Percentiles rank a stretch among this genome's conserved stretches.
Conservation (phyloP, 768 basidiomycete genomes). For the Plicaturopsis crispa region DNA sequence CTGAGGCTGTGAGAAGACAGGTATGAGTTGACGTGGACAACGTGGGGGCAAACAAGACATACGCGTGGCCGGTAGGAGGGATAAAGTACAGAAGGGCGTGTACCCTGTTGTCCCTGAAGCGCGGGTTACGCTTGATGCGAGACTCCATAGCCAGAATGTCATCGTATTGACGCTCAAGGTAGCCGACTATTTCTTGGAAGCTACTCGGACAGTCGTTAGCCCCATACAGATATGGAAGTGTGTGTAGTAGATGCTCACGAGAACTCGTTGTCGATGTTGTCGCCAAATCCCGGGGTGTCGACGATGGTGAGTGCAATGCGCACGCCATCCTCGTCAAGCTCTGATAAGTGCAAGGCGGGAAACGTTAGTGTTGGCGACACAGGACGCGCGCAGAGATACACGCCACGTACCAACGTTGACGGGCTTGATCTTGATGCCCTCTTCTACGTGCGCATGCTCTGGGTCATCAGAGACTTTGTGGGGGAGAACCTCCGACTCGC, state of each 20-base stretch:
- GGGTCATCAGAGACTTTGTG: conserved; percentile 86
- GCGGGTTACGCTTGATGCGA: conserved; percentile 98
- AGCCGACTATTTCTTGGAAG: conserved; percentile 93
- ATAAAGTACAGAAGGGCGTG: conserved; percentile 98
- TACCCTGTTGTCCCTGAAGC: conserved; percentile 96
- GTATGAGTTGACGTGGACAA: conserved; percentile 5
- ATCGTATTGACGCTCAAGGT: conserved; percentile 98
- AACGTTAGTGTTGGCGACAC: too few species aligned
- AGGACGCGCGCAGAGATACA: too few species aligned
- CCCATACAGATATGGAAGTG: background rate
- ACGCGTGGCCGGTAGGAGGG: conserved; percentile 97
- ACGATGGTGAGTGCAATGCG: conserved; percentile 97
- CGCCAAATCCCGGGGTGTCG: conserved; percentile 97
- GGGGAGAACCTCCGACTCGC: conserved; percentile 85
- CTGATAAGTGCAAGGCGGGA: too few species aligned
- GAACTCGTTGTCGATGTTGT: conserved; percentile 98
- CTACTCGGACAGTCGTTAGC: conserved; percentile 31
- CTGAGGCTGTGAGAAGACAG: conserved; percentile 53
- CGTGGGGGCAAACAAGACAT: too few species aligned
- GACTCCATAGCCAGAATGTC: conserved; percentile 98
- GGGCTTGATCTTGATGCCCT: conserved; percentile 92
- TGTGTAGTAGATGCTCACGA: conserved; percentile 60
- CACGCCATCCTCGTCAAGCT: conserved; percentile 97
- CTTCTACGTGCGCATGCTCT: conserved; percentile 87
- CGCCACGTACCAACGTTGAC: conserved; percentile 78